phyloP scores from a whole-genome alignment of 768 basidiomycete species.

The Lactarius sp. region DNA sequence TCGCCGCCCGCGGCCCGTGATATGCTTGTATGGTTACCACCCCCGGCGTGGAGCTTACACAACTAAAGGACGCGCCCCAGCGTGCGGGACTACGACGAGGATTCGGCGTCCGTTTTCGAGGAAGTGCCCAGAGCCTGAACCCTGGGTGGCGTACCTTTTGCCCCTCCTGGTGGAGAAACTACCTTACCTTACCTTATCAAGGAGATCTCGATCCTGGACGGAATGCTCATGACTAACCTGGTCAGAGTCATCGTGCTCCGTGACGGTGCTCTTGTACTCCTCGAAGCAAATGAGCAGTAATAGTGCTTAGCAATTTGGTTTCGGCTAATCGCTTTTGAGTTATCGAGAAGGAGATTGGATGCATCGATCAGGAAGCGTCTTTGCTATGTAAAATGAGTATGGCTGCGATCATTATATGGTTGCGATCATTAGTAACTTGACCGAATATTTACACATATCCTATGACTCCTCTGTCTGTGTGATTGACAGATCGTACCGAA shows the following conservation, averaged over 20 bases:
- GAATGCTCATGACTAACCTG: neutral
- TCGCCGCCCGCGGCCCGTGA: neutral
- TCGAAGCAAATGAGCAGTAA: neutral
- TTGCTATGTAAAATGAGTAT: conserved; percentile 2
- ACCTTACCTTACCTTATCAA: conserved; percentile 5
- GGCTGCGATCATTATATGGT: neutral
- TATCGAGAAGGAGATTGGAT: neutral
- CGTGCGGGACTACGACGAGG: neutral
- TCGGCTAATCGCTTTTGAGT: neutral
- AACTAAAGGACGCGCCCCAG: neutral
- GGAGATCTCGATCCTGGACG: conserved; percentile 5
- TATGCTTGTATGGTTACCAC: conserved; percentile 10
- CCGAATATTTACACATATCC: neutral
- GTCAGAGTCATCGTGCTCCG: conserved; percentile 6
- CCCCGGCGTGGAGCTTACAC: neutral
- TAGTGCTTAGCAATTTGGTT: neutral
- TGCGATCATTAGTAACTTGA: neutral
- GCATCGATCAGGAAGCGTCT: neutral
- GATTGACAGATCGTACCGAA: too few species aligned
- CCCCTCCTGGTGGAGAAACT: conserved; percentile 1
- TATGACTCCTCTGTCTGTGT: neutral
- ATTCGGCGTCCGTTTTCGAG: neutral
- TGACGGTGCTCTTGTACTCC: conserved; percentile 2
- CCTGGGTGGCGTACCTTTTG: neutral
- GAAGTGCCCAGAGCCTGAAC: neutral